Conservation (phyloP, 805 yeast genomes). For the Kuraishia piskuri region DNA sequence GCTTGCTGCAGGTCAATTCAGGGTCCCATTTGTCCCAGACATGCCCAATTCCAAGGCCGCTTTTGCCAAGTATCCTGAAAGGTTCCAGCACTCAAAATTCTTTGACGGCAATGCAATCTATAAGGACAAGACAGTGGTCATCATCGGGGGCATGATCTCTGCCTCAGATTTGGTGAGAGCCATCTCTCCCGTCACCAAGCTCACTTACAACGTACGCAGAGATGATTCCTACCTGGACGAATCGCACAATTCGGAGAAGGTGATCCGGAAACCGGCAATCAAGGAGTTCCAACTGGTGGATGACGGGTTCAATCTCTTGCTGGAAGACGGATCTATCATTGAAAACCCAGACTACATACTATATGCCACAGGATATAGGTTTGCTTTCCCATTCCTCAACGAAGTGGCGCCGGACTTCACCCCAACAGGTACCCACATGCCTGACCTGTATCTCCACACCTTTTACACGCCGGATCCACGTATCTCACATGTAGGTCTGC, state of each 20-base stretch:
- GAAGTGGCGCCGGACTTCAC: constrained; percentile 15
- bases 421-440: constrained; percentile 17
- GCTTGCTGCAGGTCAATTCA: constrained; percentile 30
- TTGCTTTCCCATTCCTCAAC: constrained; percentile 16
- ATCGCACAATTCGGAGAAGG: constrained; percentile 2
- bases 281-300: constrained; percentile 9
- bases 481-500: constrained; percentile 27
- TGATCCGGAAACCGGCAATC: constrained; percentile 20
- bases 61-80: constrained; percentile 30
- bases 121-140: constrained; percentile 14
- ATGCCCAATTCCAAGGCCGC: constrained; percentile 37
- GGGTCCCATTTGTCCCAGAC: constrained; percentile 32
- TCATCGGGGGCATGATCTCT: constrained; percentile 21
- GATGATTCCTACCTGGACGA: background rate
- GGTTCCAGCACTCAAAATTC: constrained; percentile 48
- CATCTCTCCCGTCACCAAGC: background rate
- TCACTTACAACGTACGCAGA: background rate
- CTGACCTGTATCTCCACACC: constrained; percentile 25
- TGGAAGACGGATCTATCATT: constrained; percentile 13
- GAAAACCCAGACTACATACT: constrained; percentile 14
- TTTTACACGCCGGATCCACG: constrained; percentile 24
- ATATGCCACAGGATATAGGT: constrained; percentile 20
- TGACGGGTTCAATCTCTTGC: constrained; percentile 11
- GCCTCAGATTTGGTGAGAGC: constrained; percentile 18
- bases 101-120: constrained; percentile 20